These are phyloP conservation scores for Oenanthe sinensis DNA, from an alignment of 129 eudicot species.

Conservation along the genomic window DNA sequence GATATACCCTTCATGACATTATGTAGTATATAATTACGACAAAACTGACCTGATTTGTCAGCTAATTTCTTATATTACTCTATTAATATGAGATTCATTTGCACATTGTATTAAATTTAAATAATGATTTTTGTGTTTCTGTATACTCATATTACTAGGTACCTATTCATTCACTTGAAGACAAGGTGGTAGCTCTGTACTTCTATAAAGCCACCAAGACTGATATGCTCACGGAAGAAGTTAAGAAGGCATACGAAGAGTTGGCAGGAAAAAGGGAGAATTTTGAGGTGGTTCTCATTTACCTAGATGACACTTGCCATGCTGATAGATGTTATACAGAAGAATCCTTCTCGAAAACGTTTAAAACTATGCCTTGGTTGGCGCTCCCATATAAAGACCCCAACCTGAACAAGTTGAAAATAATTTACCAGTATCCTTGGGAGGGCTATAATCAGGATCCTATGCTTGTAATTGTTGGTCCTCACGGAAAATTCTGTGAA, in stretches of 20 bases:
- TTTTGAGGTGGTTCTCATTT: background rate
- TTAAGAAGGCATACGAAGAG: background rate
- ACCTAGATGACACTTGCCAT: background rate
- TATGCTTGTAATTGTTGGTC: background rate
- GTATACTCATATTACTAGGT: background rate
- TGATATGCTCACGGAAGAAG: background rate
- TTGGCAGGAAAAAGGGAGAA: background rate
- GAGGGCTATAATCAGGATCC: too few relatives aligned
- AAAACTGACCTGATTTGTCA: background rate
- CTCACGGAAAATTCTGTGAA: background rate
- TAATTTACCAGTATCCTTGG: background rate
- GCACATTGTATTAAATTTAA: background rate
- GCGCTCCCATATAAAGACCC: background rate
- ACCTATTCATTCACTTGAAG: background rate
- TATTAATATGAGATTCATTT: background rate
- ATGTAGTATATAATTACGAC: background rate
- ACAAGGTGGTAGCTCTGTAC: background rate
- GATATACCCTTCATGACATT: too few relatives aligned
- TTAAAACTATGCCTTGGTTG: background rate
- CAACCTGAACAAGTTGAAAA: background rate
- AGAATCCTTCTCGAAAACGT: background rate
- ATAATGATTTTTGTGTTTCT: too few relatives aligned
- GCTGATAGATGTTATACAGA: background rate
- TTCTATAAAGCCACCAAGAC: background rate
- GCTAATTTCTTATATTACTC: too few relatives aligned